Evolutionary conservation across 192 early-diverging fungal species (phyloP).

Genomic region (Linnemannia schmuckeri): DNA sequence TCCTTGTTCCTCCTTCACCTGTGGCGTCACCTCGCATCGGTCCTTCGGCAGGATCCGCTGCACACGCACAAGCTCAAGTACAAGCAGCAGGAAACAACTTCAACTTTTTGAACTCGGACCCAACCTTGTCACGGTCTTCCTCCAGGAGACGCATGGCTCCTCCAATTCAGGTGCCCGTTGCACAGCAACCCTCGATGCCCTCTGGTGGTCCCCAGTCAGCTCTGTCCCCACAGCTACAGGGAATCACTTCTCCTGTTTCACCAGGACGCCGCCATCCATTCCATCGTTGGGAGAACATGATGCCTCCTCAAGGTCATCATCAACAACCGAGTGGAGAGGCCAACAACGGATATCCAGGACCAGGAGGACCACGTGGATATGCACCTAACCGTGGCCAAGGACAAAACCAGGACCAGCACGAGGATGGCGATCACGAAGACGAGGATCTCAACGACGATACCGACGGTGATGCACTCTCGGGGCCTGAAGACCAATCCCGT

Average conservation of each 20-base stretch:
- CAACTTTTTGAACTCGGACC: conserved; percentile 52
- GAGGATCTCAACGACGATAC: conserved; percentile 49
- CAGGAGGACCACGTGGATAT: conserved; percentile 6
- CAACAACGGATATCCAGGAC: not conserved
- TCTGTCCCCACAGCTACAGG: conserved; percentile 22
- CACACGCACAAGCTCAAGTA: conserved; percentile 1
- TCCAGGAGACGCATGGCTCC: conserved; percentile 38
- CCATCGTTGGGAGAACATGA: conserved; percentile 35
- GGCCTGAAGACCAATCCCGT: conserved; percentile 39
- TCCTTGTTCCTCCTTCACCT: conserved; percentile 43
- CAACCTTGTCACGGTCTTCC: conserved; percentile 35
- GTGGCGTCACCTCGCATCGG: conserved; percentile 38
- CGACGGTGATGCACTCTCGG: conserved; percentile 49
- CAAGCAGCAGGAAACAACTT: conserved; percentile 19
- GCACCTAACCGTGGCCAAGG: conserved; percentile 23
- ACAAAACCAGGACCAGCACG: conserved; percentile 50
- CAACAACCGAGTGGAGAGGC: not conserved
- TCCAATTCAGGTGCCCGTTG: conserved; percentile 26
- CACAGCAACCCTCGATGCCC: conserved; percentile 7
- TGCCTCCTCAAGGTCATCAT: not conserved
- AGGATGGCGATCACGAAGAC: conserved; percentile 53
- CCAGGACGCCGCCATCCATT: conserved; percentile 44
- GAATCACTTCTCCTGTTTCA: conserved; percentile 31
- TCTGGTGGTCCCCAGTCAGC: not conserved
- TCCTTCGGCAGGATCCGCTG: conserved; percentile 10